Evolutionary conservation across 805 yeast genomes (phyloP), one percentile per base, ranked within the genome.

Genomic region (Wickerhamiella allomyrinae): DNA sequence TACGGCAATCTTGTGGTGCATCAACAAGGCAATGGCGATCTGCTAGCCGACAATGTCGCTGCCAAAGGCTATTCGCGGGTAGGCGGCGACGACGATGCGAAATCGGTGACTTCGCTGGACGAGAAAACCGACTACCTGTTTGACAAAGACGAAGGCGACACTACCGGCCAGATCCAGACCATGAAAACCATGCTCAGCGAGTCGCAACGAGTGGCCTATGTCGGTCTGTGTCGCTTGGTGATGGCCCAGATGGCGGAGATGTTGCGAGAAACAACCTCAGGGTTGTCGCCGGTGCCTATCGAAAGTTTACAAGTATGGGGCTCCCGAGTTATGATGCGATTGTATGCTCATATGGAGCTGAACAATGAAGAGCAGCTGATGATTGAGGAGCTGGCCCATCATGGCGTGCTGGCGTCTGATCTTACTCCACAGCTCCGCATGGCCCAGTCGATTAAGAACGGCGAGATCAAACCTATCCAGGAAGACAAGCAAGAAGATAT

Each of bases 291-390:
- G 39, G 57, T 61, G 13, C 73, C 87, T 0, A 93, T 85, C 53
- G 79, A 79, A 49, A 77, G 81, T 45, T 76, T 81, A 62, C 89
- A 83, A 5, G 73, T 75, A 54, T 91, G 97, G 97, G 77, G 86
- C 29, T 71, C 76, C 57, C 72, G 72, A 46, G 71, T 85, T 13
- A 77, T 79, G 70, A 63, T 73, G 37, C 71, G 81, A 47, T 55
- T 91, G 11, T 86, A 85, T 52, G 75, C 73, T 8, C 98, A 91
- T 60, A 64, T 91, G 63, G 86, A 76, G n/a, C 62, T 91, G 8
- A 59, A 63, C 11, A 72, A 72, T n/a, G 84, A 77, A 11, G 98
- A 91, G 59, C 73, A 78, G 44, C 59, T 66, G 29, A 91, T 91
- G 97, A 81, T 91, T 40, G 94, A 87, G 54, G 77, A 76, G 45